Base-by-base conservation (phyloP, 768 basidiomycete genomes). In the Rhodosporidiobolus sp. region DNA sequence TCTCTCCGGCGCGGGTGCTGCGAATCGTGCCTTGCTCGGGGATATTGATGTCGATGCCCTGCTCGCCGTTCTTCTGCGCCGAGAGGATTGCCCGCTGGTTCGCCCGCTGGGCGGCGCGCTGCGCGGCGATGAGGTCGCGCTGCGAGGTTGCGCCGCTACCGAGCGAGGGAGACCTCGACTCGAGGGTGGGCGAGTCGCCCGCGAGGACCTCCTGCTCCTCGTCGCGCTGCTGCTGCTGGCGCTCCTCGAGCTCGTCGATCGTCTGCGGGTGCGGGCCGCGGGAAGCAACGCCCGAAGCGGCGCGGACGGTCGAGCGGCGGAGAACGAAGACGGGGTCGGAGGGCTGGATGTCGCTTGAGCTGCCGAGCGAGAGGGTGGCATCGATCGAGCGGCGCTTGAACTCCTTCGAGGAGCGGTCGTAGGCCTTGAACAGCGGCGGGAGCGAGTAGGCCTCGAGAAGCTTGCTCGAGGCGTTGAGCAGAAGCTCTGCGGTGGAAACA, bases 41-140 rank as follows among this genome's bases (percentile, higher is more conserved):
- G 4, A 97, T 83, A 16, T 92, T 82, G 22, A 99, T 87, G 76
- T 98, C 95, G 79, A 95, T 86, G 1, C 95, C 95, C 55, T 92
- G 88, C 26, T 89, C 85, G 1, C 89, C 86, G 79, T 97, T 97
- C 7, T 87, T 84, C 76, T 92, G 90, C 0, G 94, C 88, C 19
- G 90, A 90, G 34, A 96, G 87, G 35, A 95, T 88, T 14, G 89
- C 89, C 50, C 90, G 85, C 78, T 90, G 94, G 72, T 88, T 94
- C 1, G 93, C 94, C 19, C 91, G 86, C 12, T 86, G 88, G 0
- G 88, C 90, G 2, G 90, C 91, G 10, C 94, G 87, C 79, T 97
- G 95, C 10, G 93, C 93, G 20, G 91, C 91, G 67, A 97, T 96
- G 77, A 96, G 90, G 76, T 96, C 93, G 74, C 91, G 90, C 32